Percentiles rank a stretch among this genome's conserved stretches.
Evolutionary conservation across 2,329 filamentous ascomycete genomes (phyloP).

Genomic region (Canariomyces notabilis): DNA sequence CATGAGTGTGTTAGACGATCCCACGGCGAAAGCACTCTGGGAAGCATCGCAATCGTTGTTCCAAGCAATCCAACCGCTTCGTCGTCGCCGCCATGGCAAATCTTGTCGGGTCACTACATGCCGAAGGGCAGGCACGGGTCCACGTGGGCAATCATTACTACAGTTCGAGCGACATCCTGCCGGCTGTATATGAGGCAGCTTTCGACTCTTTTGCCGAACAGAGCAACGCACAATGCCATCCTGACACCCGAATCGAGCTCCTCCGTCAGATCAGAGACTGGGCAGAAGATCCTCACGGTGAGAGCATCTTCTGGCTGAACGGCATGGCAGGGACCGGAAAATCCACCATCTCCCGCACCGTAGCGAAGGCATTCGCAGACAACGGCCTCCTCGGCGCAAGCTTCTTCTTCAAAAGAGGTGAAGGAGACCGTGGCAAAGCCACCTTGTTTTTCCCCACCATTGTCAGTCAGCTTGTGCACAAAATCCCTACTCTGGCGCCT

Average conservation of each 20-base stretch:
- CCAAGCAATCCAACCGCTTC: too few species aligned
- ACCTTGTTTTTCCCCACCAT: conserved; percentile 35
- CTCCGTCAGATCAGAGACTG: conserved; percentile 29
- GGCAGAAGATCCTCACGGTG: conserved; percentile 21
- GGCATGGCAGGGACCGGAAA: conserved; percentile 38
- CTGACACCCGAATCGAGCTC: conserved; percentile 30
- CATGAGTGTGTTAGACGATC: too few species aligned
- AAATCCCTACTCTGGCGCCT: conserved; percentile 27
- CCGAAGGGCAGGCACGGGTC: too few species aligned
- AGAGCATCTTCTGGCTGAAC: conserved; percentile 35
- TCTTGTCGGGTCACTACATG: too few species aligned
- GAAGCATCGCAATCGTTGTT: too few species aligned
- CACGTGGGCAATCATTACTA: too few species aligned
- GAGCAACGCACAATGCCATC: conserved; percentile 30
- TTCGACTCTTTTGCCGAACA: conserved; percentile 35
- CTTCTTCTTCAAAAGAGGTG: conserved; percentile 44
- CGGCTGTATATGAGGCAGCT: conserved; percentile 14
- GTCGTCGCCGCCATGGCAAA: too few species aligned
- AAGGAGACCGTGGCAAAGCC: conserved; percentile 34
- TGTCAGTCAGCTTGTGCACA: conserved; percentile 29
- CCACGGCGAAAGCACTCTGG: too few species aligned
- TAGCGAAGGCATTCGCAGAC: conserved; percentile 22
- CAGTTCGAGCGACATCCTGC: too few species aligned
- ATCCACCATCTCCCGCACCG: conserved; percentile 35
- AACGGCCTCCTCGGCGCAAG: conserved; percentile 29